Base-by-base conservation (phyloP, 352 stramenopile genomes). In the Pilasporangium apinafurcum region DNA sequence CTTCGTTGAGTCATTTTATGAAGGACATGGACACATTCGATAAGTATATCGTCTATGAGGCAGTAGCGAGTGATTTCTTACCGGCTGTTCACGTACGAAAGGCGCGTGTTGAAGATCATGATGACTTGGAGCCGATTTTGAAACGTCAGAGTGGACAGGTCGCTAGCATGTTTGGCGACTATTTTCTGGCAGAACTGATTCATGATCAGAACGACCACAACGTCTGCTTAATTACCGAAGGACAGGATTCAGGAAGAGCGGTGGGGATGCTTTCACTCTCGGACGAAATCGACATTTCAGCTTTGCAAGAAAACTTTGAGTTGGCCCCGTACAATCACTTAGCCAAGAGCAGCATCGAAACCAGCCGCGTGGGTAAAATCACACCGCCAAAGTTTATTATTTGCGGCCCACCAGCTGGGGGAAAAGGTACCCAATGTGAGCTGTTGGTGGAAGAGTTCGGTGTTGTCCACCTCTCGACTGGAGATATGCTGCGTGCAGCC, bases 401-500 rank as follows among this genome's bases (percentile, higher is more conserved):
- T 20, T 57, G 62, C 32, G 83, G 85, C 9, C 80, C 84, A 3
- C 81, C 85, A 24, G 92, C 89, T 14, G 83, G 85, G 25, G 95
- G 96, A 44, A 99, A 99, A 61, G 95, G 95, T 48, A 99, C 96
- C 0, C 95, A 99, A 50, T 92, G 90, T 54, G 83, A 96, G 60
- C 53, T 84, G 6, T 82, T 97, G 10, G 71, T 78, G 1, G 56
- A 82, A 7, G 72, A 76, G 53, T 96, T 92, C 56, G 86, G 89
- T 31, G 67, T 97, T 7, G 74, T 97, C 20, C 88, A 97, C 56
- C 56, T 97, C 10, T 90, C 75, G 17, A 95, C 86, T 12, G 89
- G 87, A 1, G 92, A 97, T 47, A 95, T 97, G 76, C 65, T 97
- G 9, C 66, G 90, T 18, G 67, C 78, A 1, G 78, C 78, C 18